Conservation (phyloP, 495 filamentous ascomycete genomes). For the Symbiotaphrina buchneri region DNA sequence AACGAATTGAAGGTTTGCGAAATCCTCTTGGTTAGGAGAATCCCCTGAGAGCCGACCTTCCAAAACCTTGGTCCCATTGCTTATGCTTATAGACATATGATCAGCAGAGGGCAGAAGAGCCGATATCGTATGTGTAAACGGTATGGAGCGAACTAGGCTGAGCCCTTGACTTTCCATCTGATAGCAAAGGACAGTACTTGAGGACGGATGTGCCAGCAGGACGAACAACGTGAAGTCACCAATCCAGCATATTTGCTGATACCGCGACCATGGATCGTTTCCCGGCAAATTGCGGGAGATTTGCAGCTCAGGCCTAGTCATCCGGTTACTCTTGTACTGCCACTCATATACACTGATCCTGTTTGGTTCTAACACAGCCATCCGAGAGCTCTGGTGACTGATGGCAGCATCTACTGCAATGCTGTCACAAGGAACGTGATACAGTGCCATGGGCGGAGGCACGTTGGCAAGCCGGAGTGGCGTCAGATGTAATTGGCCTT, state of each 20-base stretch:
- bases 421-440: conserved; percentile 39
- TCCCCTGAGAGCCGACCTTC: too few relatives aligned
- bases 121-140: too few relatives aligned
- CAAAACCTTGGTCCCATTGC: too few relatives aligned
- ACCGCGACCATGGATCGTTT: too few relatives aligned
- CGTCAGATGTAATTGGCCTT: conserved; percentile 58
- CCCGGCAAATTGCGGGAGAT: too few relatives aligned
- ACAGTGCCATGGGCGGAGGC: conserved; percentile 79
- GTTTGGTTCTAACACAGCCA: conserved; percentile 46
- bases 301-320: too few relatives aligned
- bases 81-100: too few relatives aligned
- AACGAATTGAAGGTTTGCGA: not conserved
- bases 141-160: too few relatives aligned
- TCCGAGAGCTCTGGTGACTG: conserved; percentile 33
- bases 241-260: conserved; percentile 10
- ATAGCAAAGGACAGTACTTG: not conserved
- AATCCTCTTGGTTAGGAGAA: too few relatives aligned
- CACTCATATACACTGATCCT: conserved; percentile 43
- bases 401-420: conserved; percentile 57
- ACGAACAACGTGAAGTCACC: conserved; percentile 9
- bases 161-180: too few relatives aligned
- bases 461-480: conserved; percentile 65
- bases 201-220: conserved; percentile 1
- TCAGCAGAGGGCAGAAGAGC: too few relatives aligned
- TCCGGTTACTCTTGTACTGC: conserved; percentile 10